Base-by-base conservation (phyloP, 257 asterid genomes). In the Nicotiana tabacum region DNA sequence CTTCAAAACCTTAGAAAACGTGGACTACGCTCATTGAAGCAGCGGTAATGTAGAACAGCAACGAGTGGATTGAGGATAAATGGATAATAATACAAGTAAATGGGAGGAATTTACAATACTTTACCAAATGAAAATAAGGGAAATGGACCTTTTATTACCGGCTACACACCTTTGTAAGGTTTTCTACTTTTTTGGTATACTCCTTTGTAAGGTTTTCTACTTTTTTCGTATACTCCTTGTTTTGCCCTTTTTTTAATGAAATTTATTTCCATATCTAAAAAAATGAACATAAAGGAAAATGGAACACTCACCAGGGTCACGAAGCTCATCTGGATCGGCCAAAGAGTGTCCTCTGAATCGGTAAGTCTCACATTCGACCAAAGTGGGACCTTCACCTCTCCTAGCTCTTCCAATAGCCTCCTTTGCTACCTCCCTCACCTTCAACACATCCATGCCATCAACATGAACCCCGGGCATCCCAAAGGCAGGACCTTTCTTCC, bases 311-410 rank as follows among this genome's bases (percentile, higher is more conserved):
- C 98, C 92, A 53, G 98, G 98, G 91, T 96, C 97, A 90, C 98
- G 99, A 18, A 96, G 94, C 95, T 96, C 98, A 87, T 96, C 98
- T 4, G 98, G 98, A 77, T 96, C 99, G 24, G 98, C 99, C 92
- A 93, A 91, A 83, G 99, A 96, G 91, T 94, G 98, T 62, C 99
- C 98, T 88, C 98, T 93, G 84, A 93, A 96, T 88, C 98, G 87
- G 30, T 96, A 96, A 46, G 98, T 96, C 90, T 96, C 98, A 57
- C 98, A 96, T 88, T 96, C 97, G 27, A 96, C 93, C 92, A 94
- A 87, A 76, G 98, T 96, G 4, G 98, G 99, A 6, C 99, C 98
- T 69, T 96, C 98, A 11, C 99, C 98, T 83, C 98, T 89, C 83
- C 98, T 90, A 66, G 99, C 99, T 88, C 99, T 89, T 53, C 80